Percentiles rank a stretch among this genome's conserved stretches.
Conservation (phyloP, 352 stramenopile species). For the Pythium aquatile region DNA sequence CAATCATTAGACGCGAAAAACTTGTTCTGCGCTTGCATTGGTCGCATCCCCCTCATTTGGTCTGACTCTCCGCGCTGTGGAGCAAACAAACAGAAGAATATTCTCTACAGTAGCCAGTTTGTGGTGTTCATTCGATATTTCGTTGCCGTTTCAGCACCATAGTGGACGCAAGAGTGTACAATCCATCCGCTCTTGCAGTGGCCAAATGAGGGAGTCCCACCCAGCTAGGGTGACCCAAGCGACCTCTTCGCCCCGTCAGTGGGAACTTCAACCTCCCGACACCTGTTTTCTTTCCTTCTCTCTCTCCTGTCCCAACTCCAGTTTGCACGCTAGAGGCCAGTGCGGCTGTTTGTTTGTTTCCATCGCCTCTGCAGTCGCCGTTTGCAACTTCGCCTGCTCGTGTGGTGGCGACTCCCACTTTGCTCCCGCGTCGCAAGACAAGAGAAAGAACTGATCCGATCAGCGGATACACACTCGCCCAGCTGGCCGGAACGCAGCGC, state of each 20-base stretch:
- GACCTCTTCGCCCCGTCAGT: conserved; percentile 12
- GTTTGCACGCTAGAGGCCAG: not conserved
- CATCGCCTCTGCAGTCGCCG: conserved; percentile 2
- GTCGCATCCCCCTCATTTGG: conserved; percentile 2
- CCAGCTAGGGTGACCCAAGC: not conserved
- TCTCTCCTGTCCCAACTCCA: conserved; percentile 12
- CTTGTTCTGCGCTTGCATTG: conserved; percentile 1
- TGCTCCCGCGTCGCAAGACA: not conserved
- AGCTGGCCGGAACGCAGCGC: not conserved
- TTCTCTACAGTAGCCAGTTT: conserved; percentile 22
- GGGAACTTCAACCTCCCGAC: conserved; percentile 20
- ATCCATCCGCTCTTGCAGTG: not conserved
- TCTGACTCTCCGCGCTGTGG: conserved; percentile 19
- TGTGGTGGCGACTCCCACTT: not conserved
- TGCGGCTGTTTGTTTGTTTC: not conserved
- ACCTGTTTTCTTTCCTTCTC: conserved; percentile 18
- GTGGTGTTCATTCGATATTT: conserved; percentile 14
- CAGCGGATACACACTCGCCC: not conserved
- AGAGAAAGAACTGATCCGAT: conserved; percentile 15
- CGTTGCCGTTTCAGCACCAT: conserved; percentile 18
- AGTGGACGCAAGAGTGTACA: conserved; percentile 28
- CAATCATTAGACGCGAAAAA: conserved; percentile 6
- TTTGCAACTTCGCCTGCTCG: conserved; percentile 15
- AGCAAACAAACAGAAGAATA: conserved; percentile 17
- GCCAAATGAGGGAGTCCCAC: not conserved